phyloP scores from a whole-genome alignment of 768 basidiomycete genomes.

The Leccinum longicurvipes region DNA sequence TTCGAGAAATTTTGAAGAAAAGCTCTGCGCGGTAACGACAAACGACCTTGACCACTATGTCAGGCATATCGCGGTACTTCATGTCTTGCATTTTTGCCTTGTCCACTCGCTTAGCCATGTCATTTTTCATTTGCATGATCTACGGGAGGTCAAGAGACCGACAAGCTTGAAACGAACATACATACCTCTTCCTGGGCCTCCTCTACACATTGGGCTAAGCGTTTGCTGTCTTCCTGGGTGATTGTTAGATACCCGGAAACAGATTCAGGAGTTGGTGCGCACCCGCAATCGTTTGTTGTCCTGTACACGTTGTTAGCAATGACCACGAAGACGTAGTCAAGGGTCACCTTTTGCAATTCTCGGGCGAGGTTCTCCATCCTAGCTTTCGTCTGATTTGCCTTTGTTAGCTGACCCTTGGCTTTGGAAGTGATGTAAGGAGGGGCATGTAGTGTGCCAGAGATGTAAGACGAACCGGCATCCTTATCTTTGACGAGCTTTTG shows the following conservation, averaged over 20 bases:
- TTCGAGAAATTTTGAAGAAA: constrained; percentile 91
- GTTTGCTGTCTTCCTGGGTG: constrained; percentile 78
- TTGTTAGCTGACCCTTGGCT: constrained; percentile 85
- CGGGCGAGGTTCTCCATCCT: constrained; percentile 90
- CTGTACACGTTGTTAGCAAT: constrained; percentile 37
- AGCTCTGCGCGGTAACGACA: constrained; percentile 88
- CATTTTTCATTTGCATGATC: constrained; percentile 79
- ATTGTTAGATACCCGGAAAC: constrained; percentile 20
- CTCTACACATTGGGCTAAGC: constrained; percentile 74
- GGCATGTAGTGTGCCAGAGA: constrained; percentile 1
- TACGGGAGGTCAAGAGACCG: constrained; percentile 26
- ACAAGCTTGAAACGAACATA: neutral
- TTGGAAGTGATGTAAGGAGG: constrained; percentile 18
- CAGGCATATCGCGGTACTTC: constrained; percentile 84
- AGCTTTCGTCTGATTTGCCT: constrained; percentile 83
- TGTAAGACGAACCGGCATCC: constrained; percentile 62
- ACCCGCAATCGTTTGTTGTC: constrained; percentile 89
- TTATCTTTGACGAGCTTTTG: constrained; percentile 90
- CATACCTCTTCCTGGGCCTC: constrained; percentile 81
- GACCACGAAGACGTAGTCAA: constrained; percentile 5
- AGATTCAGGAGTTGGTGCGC: constrained; percentile 24
- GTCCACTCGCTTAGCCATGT: constrained; percentile 77
- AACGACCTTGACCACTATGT: constrained; percentile 85
- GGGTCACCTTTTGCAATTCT: constrained; percentile 78
- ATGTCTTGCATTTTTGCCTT: constrained; percentile 74